phyloP scores from a whole-genome alignment of 768 basidiomycete genomes.

The Pisolithus marmoratus region DNA sequence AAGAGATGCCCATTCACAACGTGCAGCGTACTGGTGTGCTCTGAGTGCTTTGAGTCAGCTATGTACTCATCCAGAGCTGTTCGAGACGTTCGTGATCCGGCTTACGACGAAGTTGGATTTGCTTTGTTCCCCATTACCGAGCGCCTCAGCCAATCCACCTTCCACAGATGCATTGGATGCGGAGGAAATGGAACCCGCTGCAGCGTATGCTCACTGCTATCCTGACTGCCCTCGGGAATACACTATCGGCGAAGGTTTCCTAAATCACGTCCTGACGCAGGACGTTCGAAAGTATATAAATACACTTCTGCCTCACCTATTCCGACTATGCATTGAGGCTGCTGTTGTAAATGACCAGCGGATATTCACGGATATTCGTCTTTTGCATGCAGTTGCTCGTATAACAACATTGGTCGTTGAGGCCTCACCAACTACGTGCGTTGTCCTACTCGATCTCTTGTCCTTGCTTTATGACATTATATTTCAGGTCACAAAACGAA shows the following conservation, averaged over 20 bases:
- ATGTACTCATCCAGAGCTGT: constrained; percentile 71
- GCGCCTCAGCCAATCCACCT: constrained; percentile 7
- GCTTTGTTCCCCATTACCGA: constrained; percentile 40
- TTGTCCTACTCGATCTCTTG: constrained; percentile 10
- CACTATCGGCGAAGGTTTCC: constrained; percentile 48
- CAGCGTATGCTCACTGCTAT: constrained; percentile 86
- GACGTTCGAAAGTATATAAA: constrained; percentile 84
- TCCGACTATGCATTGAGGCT: constrained; percentile 52
- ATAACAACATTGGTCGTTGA: constrained; percentile 67
- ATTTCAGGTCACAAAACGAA: constrained; percentile 50
- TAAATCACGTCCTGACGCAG: constrained; percentile 40
- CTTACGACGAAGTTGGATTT: constrained; percentile 73
- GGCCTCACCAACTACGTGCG: constrained; percentile 61
- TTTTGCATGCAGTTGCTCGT: constrained; percentile 43
- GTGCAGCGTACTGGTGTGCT: constrained; percentile 61
- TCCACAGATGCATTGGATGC: background rate
- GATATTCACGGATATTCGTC: constrained; percentile 33
- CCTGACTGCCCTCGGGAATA: constrained; percentile 60
- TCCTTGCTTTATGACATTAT: constrained; percentile 1
- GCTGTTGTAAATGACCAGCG: constrained; percentile 22
- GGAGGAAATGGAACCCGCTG: constrained; percentile 50
- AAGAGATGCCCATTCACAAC: constrained; percentile 45
- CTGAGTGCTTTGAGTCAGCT: constrained; percentile 66
- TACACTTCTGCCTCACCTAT: constrained; percentile 64
- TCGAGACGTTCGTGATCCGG: constrained; percentile 76